These are phyloP conservation scores for Kalmanozyma brasiliensis DNA, from an alignment of 1,284 basidiomycete genomes.

Conservation along the genomic window DNA sequence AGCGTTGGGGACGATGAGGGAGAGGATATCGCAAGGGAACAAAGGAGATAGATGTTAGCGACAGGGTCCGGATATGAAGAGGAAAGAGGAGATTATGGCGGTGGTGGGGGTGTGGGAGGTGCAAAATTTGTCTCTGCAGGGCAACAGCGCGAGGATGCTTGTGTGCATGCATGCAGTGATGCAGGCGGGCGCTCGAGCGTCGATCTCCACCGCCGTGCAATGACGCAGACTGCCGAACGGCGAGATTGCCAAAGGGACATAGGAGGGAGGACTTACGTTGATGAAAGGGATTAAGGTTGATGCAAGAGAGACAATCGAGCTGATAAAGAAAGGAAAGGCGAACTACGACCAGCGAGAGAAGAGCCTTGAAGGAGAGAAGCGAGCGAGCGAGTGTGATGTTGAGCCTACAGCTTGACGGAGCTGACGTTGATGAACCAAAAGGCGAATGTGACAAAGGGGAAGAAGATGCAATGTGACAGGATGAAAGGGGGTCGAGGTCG, in stretches of 20 bases:
- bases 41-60: slow-evolving; percentile 41
- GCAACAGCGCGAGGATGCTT: slow-evolving; percentile 4
- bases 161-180: slow-evolving; percentile 1
- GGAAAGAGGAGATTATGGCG: neutral
- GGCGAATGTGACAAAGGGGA: slow-evolving; percentile 21
- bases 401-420: neutral
- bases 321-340: slow-evolving; percentile 10
- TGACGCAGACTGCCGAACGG: too few relatives aligned
- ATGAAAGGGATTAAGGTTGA: slow-evolving; percentile 11
- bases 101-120: slow-evolving; percentile 7
- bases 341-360: slow-evolving; percentile 37
- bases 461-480: too few relatives aligned
- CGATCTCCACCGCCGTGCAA: slow-evolving; percentile 4
- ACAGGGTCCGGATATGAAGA: slow-evolving; percentile 16
- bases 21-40: neutral
- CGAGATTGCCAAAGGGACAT: neutral
- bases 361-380: slow-evolving; percentile 10
- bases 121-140: slow-evolving; percentile 15
- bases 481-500: too few relatives aligned
- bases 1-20: neutral
- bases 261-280: slow-evolving; percentile 21
- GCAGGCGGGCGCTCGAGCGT: slow-evolving; percentile 2
- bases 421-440: neutral
- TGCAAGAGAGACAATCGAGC: neutral
- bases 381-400: neutral